These are phyloP conservation scores for Leccinum disarticulatum DNA, from an alignment of 768 basidiomycete genomes.

Conservation along the genomic window DNA sequence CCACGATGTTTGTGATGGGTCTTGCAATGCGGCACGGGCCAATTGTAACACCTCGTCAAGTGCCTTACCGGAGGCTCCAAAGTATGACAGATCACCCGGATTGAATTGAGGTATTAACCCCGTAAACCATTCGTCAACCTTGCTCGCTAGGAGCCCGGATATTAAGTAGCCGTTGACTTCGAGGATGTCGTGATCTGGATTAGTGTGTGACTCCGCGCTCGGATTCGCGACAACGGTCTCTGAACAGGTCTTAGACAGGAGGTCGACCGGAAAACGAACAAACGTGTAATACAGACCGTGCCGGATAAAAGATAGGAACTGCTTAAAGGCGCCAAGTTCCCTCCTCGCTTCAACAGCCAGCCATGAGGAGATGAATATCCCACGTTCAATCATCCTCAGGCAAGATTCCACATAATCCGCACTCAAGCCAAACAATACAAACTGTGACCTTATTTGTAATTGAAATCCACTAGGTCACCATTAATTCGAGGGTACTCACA, in stretches of 20 bases:
- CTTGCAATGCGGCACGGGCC: slow-evolving; percentile 49
- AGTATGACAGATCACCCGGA: slow-evolving; percentile 31
- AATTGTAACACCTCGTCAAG: slow-evolving; percentile 43
- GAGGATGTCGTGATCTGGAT: slow-evolving; percentile 64
- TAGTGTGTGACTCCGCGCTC: slow-evolving; percentile 47
- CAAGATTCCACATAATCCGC: slow-evolving; percentile 51
- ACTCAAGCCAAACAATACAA: slow-evolving; percentile 52
- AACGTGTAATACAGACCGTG: slow-evolving; percentile 51
- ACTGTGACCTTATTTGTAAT: slow-evolving; percentile 50
- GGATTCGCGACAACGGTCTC: slow-evolving; percentile 54
- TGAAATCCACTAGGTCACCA: slow-evolving; percentile 8
- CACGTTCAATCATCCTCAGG: slow-evolving; percentile 51
- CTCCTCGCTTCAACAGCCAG: slow-evolving; percentile 63
- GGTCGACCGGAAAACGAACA: slow-evolving; percentile 6
- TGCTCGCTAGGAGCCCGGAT: slow-evolving; percentile 64
- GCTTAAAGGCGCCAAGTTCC: slow-evolving; percentile 71
- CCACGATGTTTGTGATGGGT: slow-evolving; percentile 48
- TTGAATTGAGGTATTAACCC: slow-evolving; percentile 46
- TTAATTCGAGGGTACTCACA: slow-evolving; percentile 47
- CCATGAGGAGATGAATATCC: slow-evolving; percentile 67
- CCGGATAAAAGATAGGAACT: slow-evolving; percentile 77
- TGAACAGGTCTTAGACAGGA: slow-evolving; percentile 27
- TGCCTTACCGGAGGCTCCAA: slow-evolving; percentile 23
- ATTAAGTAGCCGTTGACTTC: slow-evolving; percentile 81
- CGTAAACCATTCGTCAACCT: slow-evolving; percentile 79